Evolutionary conservation across 208 protist species (phyloP).

Genomic region (Acanthamoeba castellanii): DNA sequence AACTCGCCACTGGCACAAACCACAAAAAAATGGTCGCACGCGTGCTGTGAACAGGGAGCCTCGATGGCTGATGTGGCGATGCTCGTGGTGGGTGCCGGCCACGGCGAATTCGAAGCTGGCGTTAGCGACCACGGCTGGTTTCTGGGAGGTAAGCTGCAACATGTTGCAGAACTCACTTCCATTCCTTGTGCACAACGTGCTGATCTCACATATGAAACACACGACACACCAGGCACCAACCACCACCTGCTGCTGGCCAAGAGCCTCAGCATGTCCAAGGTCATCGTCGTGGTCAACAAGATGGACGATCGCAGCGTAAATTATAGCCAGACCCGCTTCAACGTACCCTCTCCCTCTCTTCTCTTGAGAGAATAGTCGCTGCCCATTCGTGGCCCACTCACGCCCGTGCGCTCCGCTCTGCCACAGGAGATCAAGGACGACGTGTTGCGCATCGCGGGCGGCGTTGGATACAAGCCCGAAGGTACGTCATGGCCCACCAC

Average conservation of each 20-base stretch:
- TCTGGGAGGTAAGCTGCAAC: too few relatives aligned
- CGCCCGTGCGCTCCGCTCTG: too few relatives aligned
- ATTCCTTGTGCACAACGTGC: neutral
- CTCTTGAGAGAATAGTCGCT: neutral
- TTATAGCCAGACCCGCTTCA: neutral
- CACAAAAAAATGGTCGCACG: slow-evolving; percentile 94
- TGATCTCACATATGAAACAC: neutral
- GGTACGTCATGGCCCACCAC: too few relatives aligned
- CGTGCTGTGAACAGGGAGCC: slow-evolving; percentile 86
- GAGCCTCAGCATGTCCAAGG: slow-evolving; percentile 92
- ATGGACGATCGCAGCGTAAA: slow-evolving; percentile 92
- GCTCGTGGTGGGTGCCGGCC: slow-evolving; percentile 90
- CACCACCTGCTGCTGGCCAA: slow-evolving; percentile 92
- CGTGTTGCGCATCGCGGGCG: too few relatives aligned
- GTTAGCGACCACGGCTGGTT: slow-evolving; percentile 78
- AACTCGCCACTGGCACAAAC: slow-evolving; percentile 89
- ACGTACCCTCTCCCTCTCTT: neutral
- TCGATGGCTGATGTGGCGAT: slow-evolving; percentile 92
- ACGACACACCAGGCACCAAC: neutral
- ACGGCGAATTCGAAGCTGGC: slow-evolving; percentile 90
- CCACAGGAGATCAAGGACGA: too few relatives aligned
- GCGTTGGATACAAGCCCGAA: too few relatives aligned
- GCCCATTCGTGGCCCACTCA: too few relatives aligned
- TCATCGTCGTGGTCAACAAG: slow-evolving; percentile 94
- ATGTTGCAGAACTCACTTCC: too few relatives aligned